Evolutionary conservation across 2,329 filamentous ascomycete species (phyloP), one percentile per base, ranked within the genome.

Genomic region (Fusarium foetens): DNA sequence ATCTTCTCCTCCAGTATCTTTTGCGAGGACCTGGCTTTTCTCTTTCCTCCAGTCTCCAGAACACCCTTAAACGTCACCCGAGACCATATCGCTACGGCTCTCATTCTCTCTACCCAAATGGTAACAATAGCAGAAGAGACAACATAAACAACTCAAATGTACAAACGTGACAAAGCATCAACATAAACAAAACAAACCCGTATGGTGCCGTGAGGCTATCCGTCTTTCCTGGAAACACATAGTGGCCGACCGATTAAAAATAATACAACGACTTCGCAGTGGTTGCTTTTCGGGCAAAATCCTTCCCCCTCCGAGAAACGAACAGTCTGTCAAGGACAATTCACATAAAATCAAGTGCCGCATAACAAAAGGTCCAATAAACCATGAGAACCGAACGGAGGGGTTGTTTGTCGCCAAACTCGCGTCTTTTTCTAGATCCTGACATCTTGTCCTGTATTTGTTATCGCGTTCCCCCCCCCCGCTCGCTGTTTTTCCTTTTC

Each of bases 181-280:
- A 39, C 72, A 62, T 71, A 58, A 73, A 67, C 55, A 58, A 76
- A 71, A 74, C 63, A 69, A 66, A 77, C 77, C 65, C 75, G 61
- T 77, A 72, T 75, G 76, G 72, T 80, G 81, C 81, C 81, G 81
- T 79, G 81, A 82, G 81, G 81, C 81, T 78, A 77, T 77, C 79
- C 79, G 75, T 82, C 80, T 81, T 81, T 76, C 76, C 77, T 78
- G 73, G 65, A 73, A 76, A 74, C 71, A 77, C 69, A 72, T 38
- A 65, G 75, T 74, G 72, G 71, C 74, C 74, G 70, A 73, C 73
- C 74, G 70, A 76, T 76, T 76, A 72, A 74, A 68, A 76, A 72
- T 42, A 59, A 61, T 58, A 67, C 70, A 72, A 65, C 64, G 48
- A 58, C 66, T 48, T 66, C 45, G 48, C 42, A 67, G 63, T 57